Base-by-base conservation (phyloP, 2,329 filamentous ascomycete genomes). In the Fusarium keratoplasticum region DNA sequence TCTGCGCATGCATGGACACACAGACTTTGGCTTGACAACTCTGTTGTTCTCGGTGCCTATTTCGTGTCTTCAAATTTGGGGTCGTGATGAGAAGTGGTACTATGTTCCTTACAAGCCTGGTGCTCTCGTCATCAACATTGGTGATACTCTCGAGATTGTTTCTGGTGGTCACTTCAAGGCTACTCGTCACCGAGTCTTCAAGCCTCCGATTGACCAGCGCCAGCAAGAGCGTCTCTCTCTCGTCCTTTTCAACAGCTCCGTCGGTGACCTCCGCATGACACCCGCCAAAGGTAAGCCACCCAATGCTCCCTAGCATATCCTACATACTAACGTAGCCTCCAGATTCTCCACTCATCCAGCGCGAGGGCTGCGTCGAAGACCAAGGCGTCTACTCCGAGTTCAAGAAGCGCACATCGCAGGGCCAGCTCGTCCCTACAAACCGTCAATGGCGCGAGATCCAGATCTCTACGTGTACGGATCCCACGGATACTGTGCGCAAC, bases 361-460 rank as follows among this genome's bases (percentile, higher is more conserved):
- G 79, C 5, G 78, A 86, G 69, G 86, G 84, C 36, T 86, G 83
- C 20, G 79, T 87, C 31, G 75, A 82, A 33, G 81, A 83, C 5
- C 84, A 86, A 72, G 85, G 85, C 3, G 82, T 87, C 5, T 87
- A 85, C 76, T 82, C 81, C 40, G 84, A 86, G 52, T 87, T 86
- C 78, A 85, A 85, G 76, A 80, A 78, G 20, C 81, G 83, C 20
- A 86, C 83, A 0, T 78, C 79, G 2, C 69, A 82, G 44, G 85
- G 84, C 7, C 72, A 82, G 25, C 80, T 83, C 8, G 84, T 86
- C 20, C 86, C 85, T 0, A 86, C 84, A 13, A 86, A 86, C 69
- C 75, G 79, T 2, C 80, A 87, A 71, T 87, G 84, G 85, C 82
- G 86, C n/a, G 86, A 87, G 76, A 86, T 86, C 31, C 85, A 87